phyloP scores from a whole-genome alignment of 2,329 filamentous ascomycete species.

The Penicillium polonicum region DNA sequence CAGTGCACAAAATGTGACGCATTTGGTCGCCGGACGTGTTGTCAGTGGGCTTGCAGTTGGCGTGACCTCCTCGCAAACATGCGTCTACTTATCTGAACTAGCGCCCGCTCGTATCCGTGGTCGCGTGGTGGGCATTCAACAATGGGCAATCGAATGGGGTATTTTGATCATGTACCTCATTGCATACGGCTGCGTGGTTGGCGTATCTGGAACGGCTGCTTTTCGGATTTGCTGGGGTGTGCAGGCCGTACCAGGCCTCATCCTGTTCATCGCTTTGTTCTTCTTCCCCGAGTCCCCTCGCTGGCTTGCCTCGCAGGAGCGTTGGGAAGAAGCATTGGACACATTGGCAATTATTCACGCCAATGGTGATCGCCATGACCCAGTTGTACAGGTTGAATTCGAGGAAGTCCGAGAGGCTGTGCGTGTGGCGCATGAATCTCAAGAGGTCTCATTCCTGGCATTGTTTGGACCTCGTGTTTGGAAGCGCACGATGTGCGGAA shows the following conservation, averaged over 20 bases:
- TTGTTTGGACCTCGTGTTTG: constrained; percentile 52
- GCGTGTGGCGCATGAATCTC: constrained; percentile 32
- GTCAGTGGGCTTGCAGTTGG: constrained; percentile 38
- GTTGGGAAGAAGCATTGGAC: constrained; percentile 54
- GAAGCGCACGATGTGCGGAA: constrained; percentile 53
- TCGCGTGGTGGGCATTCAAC: constrained; percentile 45
- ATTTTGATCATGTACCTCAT: constrained; percentile 48
- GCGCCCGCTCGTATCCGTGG: constrained; percentile 44
- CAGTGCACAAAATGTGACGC: constrained; percentile 28
- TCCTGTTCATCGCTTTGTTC: constrained; percentile 55
- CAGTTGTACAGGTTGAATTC: constrained; percentile 56
- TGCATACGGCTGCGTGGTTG: constrained; percentile 39
- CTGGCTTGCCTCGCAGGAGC: constrained; percentile 61
- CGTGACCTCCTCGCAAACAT: constrained; percentile 46
- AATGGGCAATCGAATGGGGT: constrained; percentile 47
- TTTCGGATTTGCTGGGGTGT: constrained; percentile 64
- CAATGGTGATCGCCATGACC: constrained; percentile 54
- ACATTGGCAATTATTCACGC: constrained; percentile 59
- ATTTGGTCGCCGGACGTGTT: constrained; percentile 27
- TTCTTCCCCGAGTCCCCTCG: constrained; percentile 62
- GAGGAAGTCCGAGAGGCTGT: constrained; percentile 39
- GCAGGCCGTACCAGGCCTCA: constrained; percentile 59
- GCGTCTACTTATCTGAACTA: constrained; percentile 47
- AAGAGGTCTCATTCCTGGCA: constrained; percentile 37
- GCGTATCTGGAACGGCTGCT: constrained; percentile 41